Base-by-base conservation (phyloP, 768 basidiomycete species). In the Lactarius akahatsu region DNA sequence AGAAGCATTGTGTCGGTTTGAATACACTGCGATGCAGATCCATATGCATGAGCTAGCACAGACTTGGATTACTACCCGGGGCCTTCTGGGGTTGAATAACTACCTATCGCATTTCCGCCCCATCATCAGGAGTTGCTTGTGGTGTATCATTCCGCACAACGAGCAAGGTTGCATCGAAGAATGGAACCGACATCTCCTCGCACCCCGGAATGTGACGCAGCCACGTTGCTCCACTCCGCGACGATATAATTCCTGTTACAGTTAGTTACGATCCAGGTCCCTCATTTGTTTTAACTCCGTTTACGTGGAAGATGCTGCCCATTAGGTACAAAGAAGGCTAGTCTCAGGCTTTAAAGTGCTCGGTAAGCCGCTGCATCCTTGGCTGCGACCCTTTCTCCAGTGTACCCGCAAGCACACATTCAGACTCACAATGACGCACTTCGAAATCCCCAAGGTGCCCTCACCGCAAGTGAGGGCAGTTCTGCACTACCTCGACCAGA, bases 401-500 rank as follows among this genome's bases (percentile, higher is more conserved):
- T 9, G 32, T 26, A 40, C 28, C 16, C 26, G 11, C 61, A 32
- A n/a, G n/a, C 38, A 52, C 23, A 16, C 4, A 16, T 9, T 50
- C 50, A 50, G 23, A 20, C 32, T 23, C 54, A 38, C 43, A 7
- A 50, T 50, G 50, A 15, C 30, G 30, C 30, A 30, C 30, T 30
- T 30, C 30, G 30, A 30, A 30, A 30, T 30, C 30, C 30, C 30
- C 30, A 30, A 30, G 30, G 30, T 6, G 30, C 30, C 30, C 30
- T 30, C 30, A 30, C 30, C 4, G 30, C 30, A 30, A 8, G 20
- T 66, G 11, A 62, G 41, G 38, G 56, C 40, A 18, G 57, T 66
- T 10, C 61, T 62, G 13, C 45, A 16, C 26, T 66, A 66, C 40
- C 10, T 66, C n/a, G 61, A 66, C 16, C 23, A 32, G 45, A 5